Conservation (phyloP, 768 basidiomycete genomes). For the Boletus subcaerulescens region DNA sequence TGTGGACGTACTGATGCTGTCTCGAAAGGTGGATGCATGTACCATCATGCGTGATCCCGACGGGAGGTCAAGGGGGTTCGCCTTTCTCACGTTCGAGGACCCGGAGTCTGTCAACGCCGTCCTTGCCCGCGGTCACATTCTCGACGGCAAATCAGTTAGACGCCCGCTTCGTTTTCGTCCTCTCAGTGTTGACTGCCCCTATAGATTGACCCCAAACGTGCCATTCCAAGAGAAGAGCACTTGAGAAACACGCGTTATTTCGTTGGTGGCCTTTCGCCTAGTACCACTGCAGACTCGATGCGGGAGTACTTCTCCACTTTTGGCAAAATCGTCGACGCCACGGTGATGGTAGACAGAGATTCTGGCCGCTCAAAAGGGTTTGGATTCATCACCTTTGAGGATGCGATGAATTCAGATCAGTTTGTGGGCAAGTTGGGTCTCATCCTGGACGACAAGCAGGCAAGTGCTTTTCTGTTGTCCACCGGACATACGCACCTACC, state of each 20-base stretch:
- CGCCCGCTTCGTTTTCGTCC: not conserved
- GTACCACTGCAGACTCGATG: conserved; percentile 70
- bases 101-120: conserved; percentile 61
- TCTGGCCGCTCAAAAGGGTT: conserved; percentile 77
- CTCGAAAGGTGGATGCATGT: conserved; percentile 64
- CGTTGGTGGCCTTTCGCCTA: conserved; percentile 69
- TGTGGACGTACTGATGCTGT: conserved; percentile 10
- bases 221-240: conserved; percentile 82
- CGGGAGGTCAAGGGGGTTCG: conserved; percentile 78
- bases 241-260: conserved; percentile 75
- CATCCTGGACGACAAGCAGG: conserved; percentile 75
- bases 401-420: conserved; percentile 58
- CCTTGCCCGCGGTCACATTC: conserved; percentile 59
- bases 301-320: conserved; percentile 66
- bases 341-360: conserved; percentile 83
- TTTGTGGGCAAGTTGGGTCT: conserved; percentile 67
- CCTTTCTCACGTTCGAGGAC: conserved; percentile 80
- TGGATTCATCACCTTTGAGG: conserved; percentile 81
- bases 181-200: not conserved
- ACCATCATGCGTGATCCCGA: conserved; percentile 83
- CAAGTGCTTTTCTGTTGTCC: conserved; percentile 28
- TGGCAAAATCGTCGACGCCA: conserved; percentile 80
- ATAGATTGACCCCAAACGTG: conserved; percentile 86
- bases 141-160: conserved; percentile 78
- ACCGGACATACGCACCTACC: too few relatives aligned